phyloP scores from a whole-genome alignment of 2,329 filamentous ascomycete genomes.

The Botryotinia calthae region DNA sequence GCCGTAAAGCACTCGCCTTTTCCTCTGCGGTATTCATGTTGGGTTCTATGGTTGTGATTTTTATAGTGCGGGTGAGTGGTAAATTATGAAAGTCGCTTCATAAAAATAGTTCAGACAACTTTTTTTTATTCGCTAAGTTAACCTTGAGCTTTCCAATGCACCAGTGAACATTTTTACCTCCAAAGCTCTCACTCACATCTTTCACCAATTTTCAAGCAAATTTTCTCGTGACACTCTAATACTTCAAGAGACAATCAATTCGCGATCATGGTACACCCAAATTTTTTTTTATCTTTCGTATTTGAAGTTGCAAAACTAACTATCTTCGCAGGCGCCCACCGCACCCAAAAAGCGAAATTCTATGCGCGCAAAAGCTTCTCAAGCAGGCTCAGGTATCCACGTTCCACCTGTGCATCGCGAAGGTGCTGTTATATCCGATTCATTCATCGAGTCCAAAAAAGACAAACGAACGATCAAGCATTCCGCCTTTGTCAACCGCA shows the following conservation, averaged over 20 bases:
- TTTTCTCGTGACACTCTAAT: neutral
- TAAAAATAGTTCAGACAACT: slow-evolving; percentile 10
- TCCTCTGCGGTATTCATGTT: slow-evolving; percentile 42
- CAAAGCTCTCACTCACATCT: neutral
- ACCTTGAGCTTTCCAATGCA: neutral
- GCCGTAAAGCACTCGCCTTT: slow-evolving; percentile 43
- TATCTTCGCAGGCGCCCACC: slow-evolving; percentile 41
- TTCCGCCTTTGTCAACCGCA: slow-evolving; percentile 72
- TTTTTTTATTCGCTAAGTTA: slow-evolving; percentile 15
- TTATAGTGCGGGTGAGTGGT: neutral
- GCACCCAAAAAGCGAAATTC: slow-evolving; percentile 53
- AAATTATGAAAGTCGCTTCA: slow-evolving; percentile 3
- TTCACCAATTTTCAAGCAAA: neutral
- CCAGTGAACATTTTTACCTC: slow-evolving; percentile 5
- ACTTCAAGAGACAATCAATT: neutral
- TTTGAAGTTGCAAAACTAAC: slow-evolving; percentile 26
- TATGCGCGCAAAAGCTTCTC: slow-evolving; percentile 55
- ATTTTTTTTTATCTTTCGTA: neutral
- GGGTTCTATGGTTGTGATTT: slow-evolving; percentile 2
- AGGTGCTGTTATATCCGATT: slow-evolving; percentile 51
- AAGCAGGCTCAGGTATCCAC: slow-evolving; percentile 46
- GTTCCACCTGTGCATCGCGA: slow-evolving; percentile 41
- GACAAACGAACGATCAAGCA: slow-evolving; percentile 83
- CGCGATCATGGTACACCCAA: slow-evolving; percentile 24
- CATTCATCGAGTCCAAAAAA: slow-evolving; percentile 71